These are phyloP conservation scores for Penicillium sp. DNA, from an alignment of 2,329 filamentous ascomycete species.

Conservation along the genomic window DNA sequence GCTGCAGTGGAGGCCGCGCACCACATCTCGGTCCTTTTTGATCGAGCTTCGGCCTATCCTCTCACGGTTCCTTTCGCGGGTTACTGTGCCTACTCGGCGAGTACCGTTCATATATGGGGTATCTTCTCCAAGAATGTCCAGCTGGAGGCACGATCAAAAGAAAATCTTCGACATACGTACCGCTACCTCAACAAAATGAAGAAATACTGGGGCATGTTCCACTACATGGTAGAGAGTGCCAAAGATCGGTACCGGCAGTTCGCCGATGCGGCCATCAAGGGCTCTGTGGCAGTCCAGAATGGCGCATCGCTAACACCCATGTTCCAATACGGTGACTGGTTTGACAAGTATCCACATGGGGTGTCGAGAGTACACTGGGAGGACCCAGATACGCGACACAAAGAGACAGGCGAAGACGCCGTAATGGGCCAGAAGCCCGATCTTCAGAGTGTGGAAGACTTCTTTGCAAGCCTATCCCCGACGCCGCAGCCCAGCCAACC, in stretches of 20 bases:
- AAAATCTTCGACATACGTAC: conserved; percentile 80
- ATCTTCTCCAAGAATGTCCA: conserved; percentile 80
- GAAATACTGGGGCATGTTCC: conserved; percentile 97
- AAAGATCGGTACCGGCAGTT: conserved; percentile 83
- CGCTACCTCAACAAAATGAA: conserved; percentile 93
- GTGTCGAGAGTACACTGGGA: conserved; percentile 80
- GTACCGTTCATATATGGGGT: conserved; percentile 88
- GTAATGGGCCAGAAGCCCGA: conserved; percentile 85
- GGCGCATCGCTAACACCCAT: conserved; percentile 56
- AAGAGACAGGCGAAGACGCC: conserved; percentile 78
- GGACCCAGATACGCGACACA: conserved; percentile 66
- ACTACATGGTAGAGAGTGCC: conserved; percentile 90
- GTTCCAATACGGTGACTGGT: conserved; percentile 98
- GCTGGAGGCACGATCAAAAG: conserved; percentile 73
- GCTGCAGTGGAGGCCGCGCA: conserved; percentile 80
- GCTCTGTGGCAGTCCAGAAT: conserved; percentile 45
- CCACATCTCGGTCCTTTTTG: conserved; percentile 77
- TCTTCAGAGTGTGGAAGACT: conserved; percentile 90
- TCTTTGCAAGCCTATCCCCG: conserved; percentile 76
- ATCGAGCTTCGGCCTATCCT: conserved; percentile 72
- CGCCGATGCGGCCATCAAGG: conserved; percentile 72
- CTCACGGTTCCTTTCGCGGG: conserved; percentile 89
- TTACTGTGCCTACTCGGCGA: conserved; percentile 90
- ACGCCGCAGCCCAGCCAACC: conserved; percentile 47
- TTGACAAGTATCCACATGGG: conserved; percentile 88